Evolutionary conservation across 2,329 filamentous ascomycete species (phyloP), one percentile per base, ranked within the genome.

Genomic region (Chrysoporthe cubensis): DNA sequence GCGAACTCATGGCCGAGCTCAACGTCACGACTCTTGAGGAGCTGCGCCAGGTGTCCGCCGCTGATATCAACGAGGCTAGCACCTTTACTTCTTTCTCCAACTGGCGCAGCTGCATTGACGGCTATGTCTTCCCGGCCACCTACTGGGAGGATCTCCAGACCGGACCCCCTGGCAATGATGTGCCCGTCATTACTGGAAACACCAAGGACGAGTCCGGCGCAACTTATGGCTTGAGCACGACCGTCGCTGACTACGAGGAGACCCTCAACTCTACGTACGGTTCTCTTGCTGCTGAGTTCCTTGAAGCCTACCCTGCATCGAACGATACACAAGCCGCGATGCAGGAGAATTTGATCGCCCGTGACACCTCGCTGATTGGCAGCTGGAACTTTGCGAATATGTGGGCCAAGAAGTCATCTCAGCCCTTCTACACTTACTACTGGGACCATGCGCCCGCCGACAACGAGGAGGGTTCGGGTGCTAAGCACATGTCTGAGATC

Each of bases 171-270:
- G 21, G 50, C 21, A 54, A 63, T 42, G 61, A 63, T 13, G 44
- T 54, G 44, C 61, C 46, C 34, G 61, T 52, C 44, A 63, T 63
- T 5, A 48, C 61, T 2, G 61, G 61, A 3, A 63, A 32, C n/a
- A 63, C 40, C 44, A 63, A 52, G 34, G 61, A 63, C 43, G 61
- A 63, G 32, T 42, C 21, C 5, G 61, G 61, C 34, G 1, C 61
- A 3, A 21, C 40, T 11, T 43, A 26, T 14, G 61, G 61, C 32
- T 16, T 43, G 44, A 42, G 18, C 16, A 26, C 48, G 9, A 54
- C 42, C 18, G 44, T 54, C 26, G 37, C 48, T 13, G 61, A 32
- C 34, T 63, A 26, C 26, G 32, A 37, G 26, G 16, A 26, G 26
- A 34, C 52, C 3, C 52, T 57, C 26, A 26, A 57, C n/a, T 57